Evolutionary conservation across 2,329 filamentous ascomycete species (phyloP).

Genomic region (Uncinocarpus reesii): DNA sequence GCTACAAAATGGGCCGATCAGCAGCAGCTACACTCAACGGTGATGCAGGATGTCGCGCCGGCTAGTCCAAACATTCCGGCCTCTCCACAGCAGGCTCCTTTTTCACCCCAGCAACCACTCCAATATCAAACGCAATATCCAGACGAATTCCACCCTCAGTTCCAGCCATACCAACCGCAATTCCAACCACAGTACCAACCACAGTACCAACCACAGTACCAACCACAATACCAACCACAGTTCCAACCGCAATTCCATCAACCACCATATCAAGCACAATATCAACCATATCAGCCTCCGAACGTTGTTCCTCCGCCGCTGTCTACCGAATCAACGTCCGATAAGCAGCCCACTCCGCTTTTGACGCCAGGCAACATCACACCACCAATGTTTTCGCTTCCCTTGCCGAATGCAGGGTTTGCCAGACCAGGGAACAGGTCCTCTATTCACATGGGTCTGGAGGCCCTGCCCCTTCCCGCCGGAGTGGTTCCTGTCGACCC

Average conservation of each 20-base stretch:
- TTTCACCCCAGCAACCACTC: no score
- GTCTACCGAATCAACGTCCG: slow-evolving; percentile 19
- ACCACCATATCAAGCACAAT: no score
- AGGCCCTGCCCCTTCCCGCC: slow-evolving; percentile 36
- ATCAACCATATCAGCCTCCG: slow-evolving; percentile 6
- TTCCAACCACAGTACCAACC: no score
- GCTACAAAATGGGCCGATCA: slow-evolving; percentile 51
- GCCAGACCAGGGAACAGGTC: slow-evolving; percentile 31
- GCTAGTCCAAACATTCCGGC: neutral
- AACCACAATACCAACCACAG: no score
- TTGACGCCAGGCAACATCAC: slow-evolving; percentile 22
- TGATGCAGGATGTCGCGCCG: slow-evolving; percentile 18
- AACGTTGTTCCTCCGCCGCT: slow-evolving; percentile 14
- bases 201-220: no score
- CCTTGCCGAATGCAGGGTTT: slow-evolving; percentile 19
- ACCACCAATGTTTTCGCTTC: slow-evolving; percentile 29
- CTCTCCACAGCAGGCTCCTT: no score
- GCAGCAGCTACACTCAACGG: slow-evolving; percentile 27
- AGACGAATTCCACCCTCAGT: no score
- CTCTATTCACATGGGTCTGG: slow-evolving; percentile 37
- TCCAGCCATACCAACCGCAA: no score
- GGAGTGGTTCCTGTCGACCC: slow-evolving; percentile 35
- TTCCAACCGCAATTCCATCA: no score
- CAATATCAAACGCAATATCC: no score
- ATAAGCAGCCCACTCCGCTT: slow-evolving; percentile 26